A percentile compares a stretch with the other conserved stretches of the same genome.
phyloP scores from a whole-genome alignment of 768 basidiomycete genomes.

The Termitomyces sp. region DNA sequence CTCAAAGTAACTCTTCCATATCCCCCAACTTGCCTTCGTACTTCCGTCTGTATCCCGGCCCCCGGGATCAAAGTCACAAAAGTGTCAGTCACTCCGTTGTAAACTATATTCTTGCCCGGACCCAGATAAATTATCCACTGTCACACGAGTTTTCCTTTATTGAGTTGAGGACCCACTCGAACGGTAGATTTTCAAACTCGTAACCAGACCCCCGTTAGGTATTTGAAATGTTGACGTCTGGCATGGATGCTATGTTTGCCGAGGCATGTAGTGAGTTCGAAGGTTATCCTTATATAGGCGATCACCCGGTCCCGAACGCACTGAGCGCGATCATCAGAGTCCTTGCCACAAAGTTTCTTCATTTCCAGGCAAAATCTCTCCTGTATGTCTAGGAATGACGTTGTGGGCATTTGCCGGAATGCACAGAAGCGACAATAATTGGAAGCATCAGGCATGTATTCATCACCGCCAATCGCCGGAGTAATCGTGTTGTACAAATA shows the following conservation, averaged over 20 bases:
- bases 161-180: not conserved
- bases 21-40: slow-evolving; percentile 6
- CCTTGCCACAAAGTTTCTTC: not conserved
- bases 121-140: not conserved
- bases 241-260: not conserved
- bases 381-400: not conserved
- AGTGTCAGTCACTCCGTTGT: not conserved
- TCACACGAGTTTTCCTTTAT: not conserved
- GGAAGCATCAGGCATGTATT: not conserved
- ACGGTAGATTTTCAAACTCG: not conserved
- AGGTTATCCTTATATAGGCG: not conserved
- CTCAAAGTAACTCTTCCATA: slow-evolving; percentile 16
- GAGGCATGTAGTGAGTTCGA: not conserved
- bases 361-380: too few species aligned
- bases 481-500: not conserved
- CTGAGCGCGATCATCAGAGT: not conserved
- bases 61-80: not conserved
- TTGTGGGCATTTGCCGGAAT: not conserved
- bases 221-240: not conserved
- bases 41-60: not conserved
- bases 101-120: not conserved
- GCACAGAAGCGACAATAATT: not conserved
- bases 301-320: not conserved
- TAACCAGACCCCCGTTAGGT: too few species aligned
- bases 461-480: not conserved